Base-by-base conservation (phyloP, 2,329 filamentous ascomycete species). In the Chaetothyriales sp. region DNA sequence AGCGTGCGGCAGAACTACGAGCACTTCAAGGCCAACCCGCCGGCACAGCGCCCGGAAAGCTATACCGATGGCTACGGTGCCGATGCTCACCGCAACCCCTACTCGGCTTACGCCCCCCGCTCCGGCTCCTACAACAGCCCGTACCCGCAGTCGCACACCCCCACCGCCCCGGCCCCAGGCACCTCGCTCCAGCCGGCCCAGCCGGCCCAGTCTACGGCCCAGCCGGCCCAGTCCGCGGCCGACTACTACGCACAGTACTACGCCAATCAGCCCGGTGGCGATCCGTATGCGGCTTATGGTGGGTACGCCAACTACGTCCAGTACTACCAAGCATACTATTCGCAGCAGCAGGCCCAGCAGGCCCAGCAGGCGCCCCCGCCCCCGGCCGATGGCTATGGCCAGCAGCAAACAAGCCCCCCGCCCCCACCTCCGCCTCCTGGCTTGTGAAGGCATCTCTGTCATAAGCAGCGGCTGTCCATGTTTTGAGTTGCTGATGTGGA, bases 1-100 rank as follows among this genome's bases (percentile, higher is more conserved):
- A 94, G 92, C 60, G 92, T 98, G 51, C 85, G 83, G 64, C 78
- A 88, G 56, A 85, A 94, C 65, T 97, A 95, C 65, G 85, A 95
- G 65, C 82, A 83, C 46, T 94, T 90, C 75, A 97, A 95, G 70
- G 81, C 81, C 59, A 82, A 86, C 19, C 72, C 73, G 6, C 85
- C 85, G 15, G 85, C 82, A 51, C 74, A 75, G 55, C 83, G 84
- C 52, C 50, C 57, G 54, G 60, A 60, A 44, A 60, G 58, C 15
- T 62, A 63, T 55, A 60, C 56, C 48, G 70, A 70, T 51, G 69
- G 71, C 46, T 83, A 80, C 60, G 78, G 80, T 20, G 73, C 69
- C 33, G 59, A 60, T 65, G 70, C 46, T 67, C 51, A 56, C 49
- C 57, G 73, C 49, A 71, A 73, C 47, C 72, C 66, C 29, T 68